Evolutionary conservation across 1,284 basidiomycete species (phyloP).

Genomic region (Ganoderma multipileum): DNA sequence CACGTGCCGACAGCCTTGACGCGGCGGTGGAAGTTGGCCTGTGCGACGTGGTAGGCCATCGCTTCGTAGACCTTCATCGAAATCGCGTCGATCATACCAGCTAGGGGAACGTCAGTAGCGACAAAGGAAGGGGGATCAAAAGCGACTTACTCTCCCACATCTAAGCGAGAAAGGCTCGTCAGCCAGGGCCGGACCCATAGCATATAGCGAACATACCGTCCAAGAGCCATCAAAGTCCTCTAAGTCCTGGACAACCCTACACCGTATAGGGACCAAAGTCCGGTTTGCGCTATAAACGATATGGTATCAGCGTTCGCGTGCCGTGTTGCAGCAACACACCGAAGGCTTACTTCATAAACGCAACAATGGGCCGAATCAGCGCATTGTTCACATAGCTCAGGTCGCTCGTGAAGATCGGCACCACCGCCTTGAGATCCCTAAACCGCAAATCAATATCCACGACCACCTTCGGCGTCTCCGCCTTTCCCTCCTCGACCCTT

Average conservation of each 20-base stretch:
- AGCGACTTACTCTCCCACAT: conserved; percentile 82
- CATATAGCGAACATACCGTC: conserved; percentile 61
- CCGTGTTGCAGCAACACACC: not conserved
- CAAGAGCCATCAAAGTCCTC: conserved; percentile 88
- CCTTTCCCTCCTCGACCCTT: conserved; percentile 35
- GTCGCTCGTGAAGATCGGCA: conserved; percentile 89
- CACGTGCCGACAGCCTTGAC: conserved; percentile 87
- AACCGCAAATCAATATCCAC: conserved; percentile 97
- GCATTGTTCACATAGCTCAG: conserved; percentile 94
- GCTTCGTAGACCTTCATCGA: conserved; percentile 88
- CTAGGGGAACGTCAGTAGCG: conserved; percentile 46
- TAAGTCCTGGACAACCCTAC: conserved; percentile 82
- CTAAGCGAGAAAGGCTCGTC: conserved; percentile 45
- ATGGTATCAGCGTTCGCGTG: conserved; percentile 11
- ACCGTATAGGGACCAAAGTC: conserved; percentile 91
- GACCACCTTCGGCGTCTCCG: conserved; percentile 61
- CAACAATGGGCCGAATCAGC: conserved; percentile 96
- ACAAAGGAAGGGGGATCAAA: not conserved
- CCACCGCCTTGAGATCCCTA: conserved; percentile 94
- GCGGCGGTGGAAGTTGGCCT: conserved; percentile 86
- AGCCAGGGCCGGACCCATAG: conserved; percentile 20
- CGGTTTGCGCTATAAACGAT: conserved; percentile 75
- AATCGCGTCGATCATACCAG: conserved; percentile 84
- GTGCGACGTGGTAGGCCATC: conserved; percentile 90
- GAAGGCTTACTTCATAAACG: conserved; percentile 91